Evolutionary conservation across 352 stramenopile species (phyloP), one percentile per base, ranked within the genome.

Genomic region (Globisporangium cederbergense): DNA sequence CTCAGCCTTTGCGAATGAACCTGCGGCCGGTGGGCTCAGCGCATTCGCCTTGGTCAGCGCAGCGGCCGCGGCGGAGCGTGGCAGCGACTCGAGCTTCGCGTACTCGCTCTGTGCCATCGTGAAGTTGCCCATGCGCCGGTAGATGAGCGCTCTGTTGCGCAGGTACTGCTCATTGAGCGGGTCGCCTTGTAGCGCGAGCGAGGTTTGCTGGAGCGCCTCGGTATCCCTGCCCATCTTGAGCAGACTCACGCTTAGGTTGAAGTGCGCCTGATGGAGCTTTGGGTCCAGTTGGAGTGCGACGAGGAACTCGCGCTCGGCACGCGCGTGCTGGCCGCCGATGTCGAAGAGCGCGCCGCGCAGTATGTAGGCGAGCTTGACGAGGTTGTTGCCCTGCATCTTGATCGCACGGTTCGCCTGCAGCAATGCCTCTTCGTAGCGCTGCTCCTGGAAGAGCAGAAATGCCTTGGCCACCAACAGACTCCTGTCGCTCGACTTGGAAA

Each of bases 291-390:
- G 50, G 16, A 89, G 32, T 30, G 66, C 74, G 0, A 66, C 62
- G 2, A 77, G 64, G 54, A 92, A 90, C 42, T 82, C 72, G 9
- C 57, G 57, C 65, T 90, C 79, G 25, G 81, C 83, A 14, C 59
- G 62, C 10, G 22, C 54, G 43, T 81, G 74, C 6, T 89, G 60
- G 2, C 79, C 81, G 10, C 71, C 69, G 38, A 77, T 62, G 45
- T 90, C 83, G 45, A 74, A 79, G 18, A 92, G 65, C n/a, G 83
- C 76, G 10, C 81, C 81, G 45, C 77, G 73, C 10, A 92, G 67
- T 40, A 92, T 53, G 22, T 79, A 75, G 62, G 78, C 78, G 36
- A 89, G 60, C 64, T 90, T 88, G 63, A 87, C 75, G 42, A 90
- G 62, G 47, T 88, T 90, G 56, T 81, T 79, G 51, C 76, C 60